Evolutionary conservation across 345 rosid genomes (phyloP), one percentile per base, ranked within the genome.

Genomic region (Sapria himalayana): DNA sequence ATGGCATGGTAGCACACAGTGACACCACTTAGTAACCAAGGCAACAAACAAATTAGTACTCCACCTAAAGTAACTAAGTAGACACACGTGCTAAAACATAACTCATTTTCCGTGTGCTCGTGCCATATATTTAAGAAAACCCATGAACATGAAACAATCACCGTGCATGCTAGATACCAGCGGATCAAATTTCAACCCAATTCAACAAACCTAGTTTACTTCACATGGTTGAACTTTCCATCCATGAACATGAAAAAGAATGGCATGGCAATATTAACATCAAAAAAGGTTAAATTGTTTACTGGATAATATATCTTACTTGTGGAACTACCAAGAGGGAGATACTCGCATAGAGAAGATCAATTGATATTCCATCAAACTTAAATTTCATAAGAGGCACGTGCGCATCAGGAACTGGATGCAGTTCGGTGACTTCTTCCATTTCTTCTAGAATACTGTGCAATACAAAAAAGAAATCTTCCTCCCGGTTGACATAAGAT

Each of bases 371-470:
- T 57, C 93, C 93, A 54, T 68, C 78, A 51, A 74, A 86, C 56
- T 81, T 86, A 53, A 86, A 78, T 64, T 76, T 86, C 98, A 86
- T 76, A 34, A 81, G 92, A 1, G 98, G 98, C 25, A 86, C 98
- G 42, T 86, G 91, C 55, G 98, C 98, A 46, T 86, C 82, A 2
- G 98, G 93, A 60, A 86, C 74, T 24, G 94, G 85, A 46, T 86
- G 94, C 45, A 86, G 69, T 62, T 82, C 94, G 17, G 78, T 66
- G 12, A 86, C 78, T 61, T 78, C 89, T 57, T 72, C 94, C 82
- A 68, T 70, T 50, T 74, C 76, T 18, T 71, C 70, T 44, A 86
- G 45, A 22, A 59, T 70, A 40, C 66, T 64, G 60, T 74, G 85
- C 72, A 86, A 62, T 36, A 56, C 46, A 42, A 70, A 64, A 67